Conservation (phyloP, 306 rosid species). For the Potentilla sterilis region DNA sequence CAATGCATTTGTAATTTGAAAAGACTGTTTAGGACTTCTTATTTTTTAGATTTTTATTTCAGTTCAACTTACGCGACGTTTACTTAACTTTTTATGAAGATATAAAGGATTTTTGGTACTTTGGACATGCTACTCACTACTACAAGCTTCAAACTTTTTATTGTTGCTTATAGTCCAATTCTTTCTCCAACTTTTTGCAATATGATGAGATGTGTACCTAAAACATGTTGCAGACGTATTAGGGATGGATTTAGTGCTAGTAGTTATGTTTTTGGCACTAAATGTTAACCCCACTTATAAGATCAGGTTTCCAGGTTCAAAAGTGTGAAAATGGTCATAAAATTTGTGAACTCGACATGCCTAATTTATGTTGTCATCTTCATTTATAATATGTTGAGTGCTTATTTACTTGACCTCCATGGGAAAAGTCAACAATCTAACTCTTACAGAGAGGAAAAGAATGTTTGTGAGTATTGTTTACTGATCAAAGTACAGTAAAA, state of each 20-base stretch:
- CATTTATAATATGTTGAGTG: background rate
- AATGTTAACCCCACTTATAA: background rate
- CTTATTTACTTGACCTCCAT: no score
- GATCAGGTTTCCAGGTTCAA: no score
- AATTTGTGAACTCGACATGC: background rate
- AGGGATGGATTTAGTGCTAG: background rate
- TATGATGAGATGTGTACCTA: background rate
- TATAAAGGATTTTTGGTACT: background rate
- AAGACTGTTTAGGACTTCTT: no score
- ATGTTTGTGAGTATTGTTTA: no score
- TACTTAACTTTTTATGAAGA: background rate
- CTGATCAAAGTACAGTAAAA: no score
- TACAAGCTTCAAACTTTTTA: background rate
- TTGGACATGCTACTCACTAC: background rate
- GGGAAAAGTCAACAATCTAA: background rate
- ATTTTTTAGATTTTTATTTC: no score
- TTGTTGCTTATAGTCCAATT: background rate
- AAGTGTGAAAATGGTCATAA: background rate
- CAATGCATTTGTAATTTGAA: no score
- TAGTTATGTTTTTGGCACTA: background rate
- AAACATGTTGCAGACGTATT: background rate
- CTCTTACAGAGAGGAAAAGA: no score
- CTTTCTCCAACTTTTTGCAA: background rate
- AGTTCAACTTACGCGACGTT: background rate
- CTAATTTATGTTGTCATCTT: background rate